Base-by-base conservation (phyloP, 129 eudicot species). In the Ambrosia trifida region DNA sequence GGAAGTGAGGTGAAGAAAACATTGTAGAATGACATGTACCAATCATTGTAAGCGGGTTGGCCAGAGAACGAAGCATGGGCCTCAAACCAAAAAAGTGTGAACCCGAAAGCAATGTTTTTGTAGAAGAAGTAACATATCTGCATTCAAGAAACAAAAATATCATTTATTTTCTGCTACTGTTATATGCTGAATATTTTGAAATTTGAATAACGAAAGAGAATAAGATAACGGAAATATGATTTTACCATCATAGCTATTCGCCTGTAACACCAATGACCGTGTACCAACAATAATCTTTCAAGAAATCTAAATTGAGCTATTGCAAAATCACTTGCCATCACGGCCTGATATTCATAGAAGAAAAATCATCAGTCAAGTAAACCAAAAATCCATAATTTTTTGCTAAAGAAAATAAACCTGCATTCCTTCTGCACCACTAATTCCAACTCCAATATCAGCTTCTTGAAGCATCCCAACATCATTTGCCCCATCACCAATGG, bases 401-500 rank as follows among this genome's bases (percentile, higher is more conserved):
- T 20, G 11, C 1, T 31, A 35, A 60, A 41, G 49, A 78, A 24
- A 47, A 11, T 66, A 31, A 14, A 95, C 99, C 99, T 95, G 99
- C 99, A 95, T 95, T 69, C 99, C 99, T 79, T 95, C 99, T 24
- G 85, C 96, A 40, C 99, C 99, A 78, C 95, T 88, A 28, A 95
- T 95, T 77, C 99, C 99, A 51, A 95, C 95, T 43, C 99, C 99
- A 76, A 95, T 88, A 78, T 95, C 95, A 81, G 99, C 99, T 73
- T 95, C 99, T 86, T 95, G 99, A 86, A 95, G 95, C 99, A 94
- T 94, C 76, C 99, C 96, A 52, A 94, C 99, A 81, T 94, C 98
- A 78, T 93, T 93, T 78, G 98, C 98, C 60, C 98, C 98, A 61
- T 93, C 98, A 38, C 98, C 98, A 66, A 94, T 87, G 51, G 96